phyloP scores from a whole-genome alignment of 768 basidiomycete species.

The Russula griseocarnosa region DNA sequence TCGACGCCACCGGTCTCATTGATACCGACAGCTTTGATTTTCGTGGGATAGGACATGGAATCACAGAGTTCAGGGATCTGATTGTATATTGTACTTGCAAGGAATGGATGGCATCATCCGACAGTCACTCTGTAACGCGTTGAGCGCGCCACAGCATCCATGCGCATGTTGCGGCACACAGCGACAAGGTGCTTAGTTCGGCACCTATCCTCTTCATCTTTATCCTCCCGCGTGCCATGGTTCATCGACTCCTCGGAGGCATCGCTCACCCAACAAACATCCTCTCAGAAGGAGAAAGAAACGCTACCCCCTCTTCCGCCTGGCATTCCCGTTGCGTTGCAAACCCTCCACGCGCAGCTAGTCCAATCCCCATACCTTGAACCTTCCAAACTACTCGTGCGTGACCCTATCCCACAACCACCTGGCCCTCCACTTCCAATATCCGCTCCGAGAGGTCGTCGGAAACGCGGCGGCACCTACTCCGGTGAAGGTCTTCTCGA shows the following conservation, averaged over 20 bases:
- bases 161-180: conserved; percentile 3
- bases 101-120: too few species aligned
- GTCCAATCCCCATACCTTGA: conserved; percentile 67
- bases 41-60: conserved; percentile 53
- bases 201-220: conserved; percentile 2
- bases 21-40: conserved; percentile 70
- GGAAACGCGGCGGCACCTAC: conserved; percentile 65
- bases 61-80: not conserved
- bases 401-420: conserved; percentile 46
- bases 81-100: too few species aligned
- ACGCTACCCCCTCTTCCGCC: conserved; percentile 44
- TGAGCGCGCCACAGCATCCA: too few species aligned
- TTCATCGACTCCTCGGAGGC: conserved; percentile 53
- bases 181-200: conserved; percentile 7
- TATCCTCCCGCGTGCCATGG: conserved; percentile 46
- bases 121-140: too few species aligned
- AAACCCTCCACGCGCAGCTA: conserved; percentile 54
- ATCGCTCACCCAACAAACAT: conserved; percentile 18
- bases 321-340: conserved; percentile 50
- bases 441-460: conserved; percentile 53
- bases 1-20: conserved; percentile 72
- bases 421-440: conserved; percentile 60
- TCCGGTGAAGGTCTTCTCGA: conserved; percentile 53
- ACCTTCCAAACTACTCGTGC: conserved; percentile 50
- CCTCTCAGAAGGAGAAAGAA: conserved; percentile 33